phyloP scores from a whole-genome alignment of 352 stramenopile species.

The Phytopythium boreale region DNA sequence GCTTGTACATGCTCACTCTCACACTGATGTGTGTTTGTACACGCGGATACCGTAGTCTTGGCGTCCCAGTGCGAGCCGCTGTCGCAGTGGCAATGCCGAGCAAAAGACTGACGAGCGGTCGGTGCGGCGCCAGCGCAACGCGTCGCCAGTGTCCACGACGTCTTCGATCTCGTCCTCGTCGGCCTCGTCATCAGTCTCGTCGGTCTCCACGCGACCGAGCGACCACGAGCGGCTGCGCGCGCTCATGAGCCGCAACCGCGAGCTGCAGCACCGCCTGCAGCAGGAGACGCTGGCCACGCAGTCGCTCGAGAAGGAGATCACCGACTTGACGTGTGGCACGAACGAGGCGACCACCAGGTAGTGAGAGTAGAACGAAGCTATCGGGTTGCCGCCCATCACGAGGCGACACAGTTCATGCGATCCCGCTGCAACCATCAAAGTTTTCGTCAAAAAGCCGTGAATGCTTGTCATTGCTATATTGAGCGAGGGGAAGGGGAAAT shows the following conservation, averaged over 20 bases:
- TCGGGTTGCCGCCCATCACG: not conserved
- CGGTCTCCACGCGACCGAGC: slow-evolving; percentile 12
- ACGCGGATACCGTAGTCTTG: not conserved
- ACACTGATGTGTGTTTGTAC: not conserved
- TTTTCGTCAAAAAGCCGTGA: not conserved
- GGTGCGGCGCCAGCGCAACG: slow-evolving; percentile 1
- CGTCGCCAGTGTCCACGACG: slow-evolving; percentile 11
- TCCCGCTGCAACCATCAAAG: not conserved
- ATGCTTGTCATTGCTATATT: not conserved
- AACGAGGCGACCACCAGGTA: not conserved
- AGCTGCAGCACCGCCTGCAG: slow-evolving; percentile 72
- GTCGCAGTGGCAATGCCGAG: not conserved
- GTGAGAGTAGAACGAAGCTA: not conserved
- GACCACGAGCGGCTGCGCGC: slow-evolving; percentile 69
- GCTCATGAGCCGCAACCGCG: slow-evolving; percentile 76
- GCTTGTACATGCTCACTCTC: not conserved
- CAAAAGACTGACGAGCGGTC: not conserved
- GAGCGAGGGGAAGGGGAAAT: not conserved
- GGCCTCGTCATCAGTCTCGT: slow-evolving; percentile 27
- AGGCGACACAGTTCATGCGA: not conserved
- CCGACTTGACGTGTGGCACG: slow-evolving; percentile 42
- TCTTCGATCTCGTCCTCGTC: slow-evolving; percentile 26
- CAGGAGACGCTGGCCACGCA: slow-evolving; percentile 68
- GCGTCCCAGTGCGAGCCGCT: not conserved
- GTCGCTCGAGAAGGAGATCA: slow-evolving; percentile 72